phyloP scores from a whole-genome alignment of 495 filamentous ascomycete species.

The Podospora anserina region DNA sequence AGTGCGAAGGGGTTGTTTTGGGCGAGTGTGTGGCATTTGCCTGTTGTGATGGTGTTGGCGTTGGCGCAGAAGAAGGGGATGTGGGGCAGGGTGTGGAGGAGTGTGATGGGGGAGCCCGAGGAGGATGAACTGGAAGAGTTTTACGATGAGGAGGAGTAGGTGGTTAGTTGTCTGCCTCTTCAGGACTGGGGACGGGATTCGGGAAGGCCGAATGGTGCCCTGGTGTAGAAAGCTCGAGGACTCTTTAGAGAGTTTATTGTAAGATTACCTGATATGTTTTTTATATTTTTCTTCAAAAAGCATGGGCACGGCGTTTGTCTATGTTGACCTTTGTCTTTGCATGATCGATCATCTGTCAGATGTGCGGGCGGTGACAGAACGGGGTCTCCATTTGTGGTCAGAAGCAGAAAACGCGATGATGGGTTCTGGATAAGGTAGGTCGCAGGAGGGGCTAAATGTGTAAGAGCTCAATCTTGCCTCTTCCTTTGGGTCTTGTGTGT shows the following conservation, averaged over 20 bases:
- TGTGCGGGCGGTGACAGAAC: neutral
- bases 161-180: neutral
- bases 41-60: constrained; percentile 83
- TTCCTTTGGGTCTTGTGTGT: neutral
- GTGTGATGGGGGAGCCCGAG: constrained; percentile 55
- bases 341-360: neutral
- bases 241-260: neutral
- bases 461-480: constrained; percentile 8
- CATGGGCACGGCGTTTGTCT: constrained; percentile 1
- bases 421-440: neutral
- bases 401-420: neutral
- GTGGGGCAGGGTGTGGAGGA: constrained; percentile 79
- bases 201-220: neutral
- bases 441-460: neutral
- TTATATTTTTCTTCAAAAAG: neutral
- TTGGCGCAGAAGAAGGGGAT: constrained; percentile 93
- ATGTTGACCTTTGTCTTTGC: neutral
- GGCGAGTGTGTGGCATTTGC: constrained; percentile 97
- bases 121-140: constrained; percentile 47
- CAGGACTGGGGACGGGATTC: neutral
- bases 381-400: neutral
- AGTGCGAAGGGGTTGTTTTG: constrained; percentile 86
- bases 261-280: neutral
- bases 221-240: neutral
- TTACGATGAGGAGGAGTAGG: constrained; percentile 28